Evolutionary conservation across 257 asterid species (phyloP).

Genomic region (Solanum dulcamara): DNA sequence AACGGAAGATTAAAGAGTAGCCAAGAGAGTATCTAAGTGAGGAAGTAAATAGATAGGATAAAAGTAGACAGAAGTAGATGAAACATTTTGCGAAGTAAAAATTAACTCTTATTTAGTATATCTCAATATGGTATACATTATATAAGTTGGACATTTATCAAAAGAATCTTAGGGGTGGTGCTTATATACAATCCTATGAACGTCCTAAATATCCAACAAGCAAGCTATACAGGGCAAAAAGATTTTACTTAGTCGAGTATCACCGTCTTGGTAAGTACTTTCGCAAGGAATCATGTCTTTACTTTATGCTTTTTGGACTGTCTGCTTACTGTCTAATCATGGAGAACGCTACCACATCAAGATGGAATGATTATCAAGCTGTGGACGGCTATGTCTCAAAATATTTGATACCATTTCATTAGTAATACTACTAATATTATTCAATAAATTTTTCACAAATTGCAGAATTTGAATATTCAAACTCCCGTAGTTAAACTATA

Average conservation of each 20-base stretch:
- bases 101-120: not conserved
- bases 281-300: not conserved
- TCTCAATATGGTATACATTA: not conserved
- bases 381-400: not conserved
- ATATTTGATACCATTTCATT: not conserved
- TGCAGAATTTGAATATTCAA: not conserved
- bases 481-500: not conserved
- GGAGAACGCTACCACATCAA: not conserved
- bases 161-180: not conserved
- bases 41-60: not conserved
- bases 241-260: not conserved
- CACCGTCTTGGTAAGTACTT: not conserved
- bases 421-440: not conserved
- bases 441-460: not conserved
- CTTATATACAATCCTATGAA: not conserved
- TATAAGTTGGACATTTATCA: not conserved
- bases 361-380: not conserved
- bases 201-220: not conserved
- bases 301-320: not conserved
- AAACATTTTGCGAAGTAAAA: not conserved
- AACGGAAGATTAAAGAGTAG: not conserved
- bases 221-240: not conserved
- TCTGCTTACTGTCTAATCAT: not conserved
- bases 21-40: not conserved
- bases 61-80: not conserved